Evolutionary conservation across 768 basidiomycete genomes (phyloP).

Genomic region (Leucocoprinus leucothites): DNA sequence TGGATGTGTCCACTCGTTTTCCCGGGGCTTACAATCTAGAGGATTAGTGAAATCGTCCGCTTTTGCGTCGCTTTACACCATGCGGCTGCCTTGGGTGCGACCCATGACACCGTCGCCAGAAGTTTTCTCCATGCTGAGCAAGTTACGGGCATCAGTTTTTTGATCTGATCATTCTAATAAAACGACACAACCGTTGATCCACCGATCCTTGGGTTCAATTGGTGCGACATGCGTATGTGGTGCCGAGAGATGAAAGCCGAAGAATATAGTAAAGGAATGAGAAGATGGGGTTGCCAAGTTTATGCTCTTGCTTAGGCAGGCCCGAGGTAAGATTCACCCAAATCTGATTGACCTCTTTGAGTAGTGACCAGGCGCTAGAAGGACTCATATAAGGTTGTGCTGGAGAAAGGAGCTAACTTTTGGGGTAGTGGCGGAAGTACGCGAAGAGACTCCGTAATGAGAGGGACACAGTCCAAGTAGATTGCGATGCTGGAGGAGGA

Average conservation of each 20-base stretch:
- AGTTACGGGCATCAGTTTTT: not conserved
- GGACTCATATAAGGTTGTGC: conserved; percentile 1
- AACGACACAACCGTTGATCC: too few species aligned
- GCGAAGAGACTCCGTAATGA: not conserved
- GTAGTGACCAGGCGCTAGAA: conserved; percentile 5
- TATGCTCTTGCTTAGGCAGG: conserved; percentile 10
- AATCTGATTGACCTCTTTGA: conserved; percentile 11
- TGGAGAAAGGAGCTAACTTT: not conserved
- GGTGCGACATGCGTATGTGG: not conserved
- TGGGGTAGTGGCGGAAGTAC: not conserved
- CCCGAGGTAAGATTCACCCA: conserved; percentile 8
- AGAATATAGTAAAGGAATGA: not conserved
- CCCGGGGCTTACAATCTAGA: not conserved
- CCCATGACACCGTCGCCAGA: not conserved
- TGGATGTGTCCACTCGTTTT: not conserved
- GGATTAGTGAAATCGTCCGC: not conserved
- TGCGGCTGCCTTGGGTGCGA: not conserved
- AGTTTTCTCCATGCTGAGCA: not conserved
- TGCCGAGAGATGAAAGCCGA: not conserved
- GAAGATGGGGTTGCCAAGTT: conserved; percentile 9
- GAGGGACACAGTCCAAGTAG: not conserved
- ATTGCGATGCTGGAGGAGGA: not conserved
- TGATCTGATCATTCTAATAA: too few species aligned
- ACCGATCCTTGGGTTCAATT: not conserved
- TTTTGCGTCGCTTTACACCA: not conserved